Evolutionary conservation across 202 grass and related monocot genomes (phyloP).

Genomic region (Schoenoplectus tabernaemontani): DNA sequence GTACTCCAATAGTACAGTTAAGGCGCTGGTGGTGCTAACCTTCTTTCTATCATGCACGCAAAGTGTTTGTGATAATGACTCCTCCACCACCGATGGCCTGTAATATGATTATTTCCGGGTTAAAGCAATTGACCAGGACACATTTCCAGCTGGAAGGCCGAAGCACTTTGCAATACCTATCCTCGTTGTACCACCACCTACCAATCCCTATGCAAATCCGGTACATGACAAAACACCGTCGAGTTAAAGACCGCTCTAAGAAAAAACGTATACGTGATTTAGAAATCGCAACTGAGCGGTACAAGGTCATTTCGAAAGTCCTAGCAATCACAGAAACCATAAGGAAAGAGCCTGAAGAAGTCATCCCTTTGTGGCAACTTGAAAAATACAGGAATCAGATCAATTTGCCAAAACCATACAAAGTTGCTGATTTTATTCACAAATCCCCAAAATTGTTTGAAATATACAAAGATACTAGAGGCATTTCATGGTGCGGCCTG

Average conservation of each 20-base stretch:
- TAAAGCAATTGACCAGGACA: background rate
- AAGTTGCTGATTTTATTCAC: conserved; percentile 58
- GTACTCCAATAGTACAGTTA: too few species aligned
- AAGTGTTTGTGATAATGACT: conserved; percentile 10
- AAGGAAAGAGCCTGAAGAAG: conserved; percentile 64
- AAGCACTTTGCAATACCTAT: too few species aligned
- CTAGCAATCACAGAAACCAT: conserved; percentile 51
- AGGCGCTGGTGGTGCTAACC: too few species aligned
- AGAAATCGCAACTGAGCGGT: conserved; percentile 62
- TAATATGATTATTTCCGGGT: background rate
- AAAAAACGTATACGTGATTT: conserved; percentile 70
- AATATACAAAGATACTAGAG: conserved; percentile 57
- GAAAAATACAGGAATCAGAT: conserved; percentile 64
- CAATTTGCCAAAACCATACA: conserved; percentile 57
- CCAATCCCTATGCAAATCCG: conserved; percentile 20
- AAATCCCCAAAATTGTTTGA: conserved; percentile 68
- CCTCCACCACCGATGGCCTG: background rate
- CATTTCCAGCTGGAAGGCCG: background rate
- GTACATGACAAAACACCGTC: conserved; percentile 54
- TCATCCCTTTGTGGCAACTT: conserved; percentile 48
- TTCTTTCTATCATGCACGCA: background rate
- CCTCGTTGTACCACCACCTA: too few species aligned
- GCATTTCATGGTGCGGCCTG: conserved; percentile 61
- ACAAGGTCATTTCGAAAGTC: conserved; percentile 69
- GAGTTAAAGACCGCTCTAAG: conserved; percentile 60